phyloP scores from a whole-genome alignment of 1,284 basidiomycete genomes.

The Coniophora puteana region DNA sequence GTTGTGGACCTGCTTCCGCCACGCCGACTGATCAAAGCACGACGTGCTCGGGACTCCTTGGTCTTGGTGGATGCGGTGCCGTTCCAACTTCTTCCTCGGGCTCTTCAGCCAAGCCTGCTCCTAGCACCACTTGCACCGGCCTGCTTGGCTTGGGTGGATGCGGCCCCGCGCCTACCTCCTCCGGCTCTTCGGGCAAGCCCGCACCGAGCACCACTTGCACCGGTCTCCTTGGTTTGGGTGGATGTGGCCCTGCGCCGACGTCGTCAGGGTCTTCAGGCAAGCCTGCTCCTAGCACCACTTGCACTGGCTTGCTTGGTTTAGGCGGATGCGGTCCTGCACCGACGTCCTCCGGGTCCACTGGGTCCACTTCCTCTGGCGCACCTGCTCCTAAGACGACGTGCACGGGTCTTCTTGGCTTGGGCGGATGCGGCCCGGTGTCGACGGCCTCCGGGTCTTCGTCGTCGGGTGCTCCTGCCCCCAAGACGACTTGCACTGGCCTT shows the following conservation, averaged over 20 bases:
- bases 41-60: not conserved
- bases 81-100: not conserved
- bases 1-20: conserved; percentile 2
- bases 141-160: not conserved
- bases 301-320: not conserved
- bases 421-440: not conserved
- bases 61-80: not conserved
- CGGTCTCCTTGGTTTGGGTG: not conserved
- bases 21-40: not conserved
- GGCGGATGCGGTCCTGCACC: not conserved
- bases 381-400: not conserved
- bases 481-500: not conserved
- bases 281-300: not conserved
- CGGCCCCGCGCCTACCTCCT: not conserved
- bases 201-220: not conserved
- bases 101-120: not conserved
- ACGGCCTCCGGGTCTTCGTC: not conserved
- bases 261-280: not conserved
- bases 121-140: not conserved
- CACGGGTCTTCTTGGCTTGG: not conserved
- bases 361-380: too few species aligned
- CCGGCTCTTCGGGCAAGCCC: not conserved
- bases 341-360: not conserved
- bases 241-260: not conserved
- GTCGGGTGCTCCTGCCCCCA: too few species aligned